phyloP scores from a whole-genome alignment of 202 grass and related monocot genomes.

The Eragrostis tef region DNA sequence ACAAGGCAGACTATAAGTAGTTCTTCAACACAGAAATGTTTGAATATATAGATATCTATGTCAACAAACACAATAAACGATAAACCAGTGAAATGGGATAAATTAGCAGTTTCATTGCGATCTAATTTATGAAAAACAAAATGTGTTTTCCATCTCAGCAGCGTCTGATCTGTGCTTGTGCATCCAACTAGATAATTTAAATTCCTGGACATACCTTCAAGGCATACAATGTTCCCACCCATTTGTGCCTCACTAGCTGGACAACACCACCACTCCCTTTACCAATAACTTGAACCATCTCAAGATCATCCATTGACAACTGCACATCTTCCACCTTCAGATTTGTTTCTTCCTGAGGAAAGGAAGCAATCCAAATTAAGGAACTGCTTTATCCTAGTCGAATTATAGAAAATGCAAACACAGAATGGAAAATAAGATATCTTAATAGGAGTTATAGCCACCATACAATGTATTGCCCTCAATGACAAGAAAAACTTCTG shows the following conservation, averaged over 20 bases:
- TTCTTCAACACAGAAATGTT: neutral
- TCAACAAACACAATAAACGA: neutral
- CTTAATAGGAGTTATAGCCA: neutral
- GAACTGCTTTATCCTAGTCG: neutral
- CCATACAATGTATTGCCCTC: neutral
- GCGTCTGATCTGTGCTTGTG: neutral
- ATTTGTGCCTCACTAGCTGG: slow-evolving; percentile 90
- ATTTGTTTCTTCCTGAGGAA: slow-evolving; percentile 53
- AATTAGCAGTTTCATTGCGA: neutral
- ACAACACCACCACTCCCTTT: slow-evolving; percentile 95
- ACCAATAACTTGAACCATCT: slow-evolving; percentile 95
- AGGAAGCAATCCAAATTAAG: neutral
- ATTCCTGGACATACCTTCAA: slow-evolving; percentile 70
- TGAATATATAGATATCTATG: neutral
- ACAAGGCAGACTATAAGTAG: neutral
- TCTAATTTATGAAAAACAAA: neutral
- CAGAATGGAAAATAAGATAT: neutral
- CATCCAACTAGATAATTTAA: neutral
- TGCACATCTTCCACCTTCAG: slow-evolving; percentile 81
- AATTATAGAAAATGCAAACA: neutral
- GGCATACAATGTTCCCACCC: slow-evolving; percentile 81
- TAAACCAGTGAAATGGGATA: neutral
- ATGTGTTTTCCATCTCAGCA: neutral
- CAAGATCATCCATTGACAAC: slow-evolving; percentile 86
- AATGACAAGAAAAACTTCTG: neutral